These are phyloP conservation scores for Claviceps capensis DNA, from an alignment of 2,329 filamentous ascomycete species.

Conservation along the genomic window DNA sequence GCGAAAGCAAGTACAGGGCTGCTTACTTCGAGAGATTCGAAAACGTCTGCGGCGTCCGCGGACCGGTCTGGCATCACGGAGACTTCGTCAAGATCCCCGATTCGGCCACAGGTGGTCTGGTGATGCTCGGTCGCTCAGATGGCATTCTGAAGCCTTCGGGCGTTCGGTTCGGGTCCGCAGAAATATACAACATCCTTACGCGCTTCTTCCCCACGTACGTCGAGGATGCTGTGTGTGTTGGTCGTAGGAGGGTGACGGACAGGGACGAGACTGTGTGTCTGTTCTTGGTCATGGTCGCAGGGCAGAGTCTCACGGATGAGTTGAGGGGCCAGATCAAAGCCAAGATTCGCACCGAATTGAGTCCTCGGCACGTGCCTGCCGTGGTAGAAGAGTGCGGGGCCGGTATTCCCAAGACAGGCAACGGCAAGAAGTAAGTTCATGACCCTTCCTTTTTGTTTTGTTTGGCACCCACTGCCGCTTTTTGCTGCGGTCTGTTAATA, in stretches of 20 bases:
- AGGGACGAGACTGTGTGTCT: constrained; percentile 76
- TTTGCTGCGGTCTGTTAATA: not conserved
- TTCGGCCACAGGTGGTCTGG: constrained; percentile 57
- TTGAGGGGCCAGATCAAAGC: constrained; percentile 51
- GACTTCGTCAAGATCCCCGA: constrained; percentile 68
- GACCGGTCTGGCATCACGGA: constrained; percentile 75
- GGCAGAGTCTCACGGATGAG: constrained; percentile 40
- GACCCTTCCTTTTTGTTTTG: not conserved
- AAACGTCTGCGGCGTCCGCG: constrained; percentile 21
- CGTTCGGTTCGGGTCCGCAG: constrained; percentile 81
- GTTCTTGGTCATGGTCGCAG: constrained; percentile 65
- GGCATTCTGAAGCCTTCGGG: constrained; percentile 87
- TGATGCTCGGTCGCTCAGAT: constrained; percentile 87
- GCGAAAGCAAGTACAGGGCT: constrained; percentile 59
- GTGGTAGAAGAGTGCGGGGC: constrained; percentile 64
- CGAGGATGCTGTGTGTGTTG: constrained; percentile 79
- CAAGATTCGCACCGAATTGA: constrained; percentile 63
- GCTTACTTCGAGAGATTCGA: constrained; percentile 83
- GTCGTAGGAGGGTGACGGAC: constrained; percentile 57
- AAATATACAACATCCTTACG: constrained; percentile 91
- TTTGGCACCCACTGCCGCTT: not conserved
- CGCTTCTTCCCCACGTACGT: constrained; percentile 67
- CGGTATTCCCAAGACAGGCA: constrained; percentile 82
- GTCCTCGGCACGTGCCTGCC: constrained; percentile 76
- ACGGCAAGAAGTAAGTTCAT: constrained; percentile 79